Evolutionary conservation across 2,329 filamentous ascomycete species (phyloP).

Genomic region (Aureobasidium sp.): DNA sequence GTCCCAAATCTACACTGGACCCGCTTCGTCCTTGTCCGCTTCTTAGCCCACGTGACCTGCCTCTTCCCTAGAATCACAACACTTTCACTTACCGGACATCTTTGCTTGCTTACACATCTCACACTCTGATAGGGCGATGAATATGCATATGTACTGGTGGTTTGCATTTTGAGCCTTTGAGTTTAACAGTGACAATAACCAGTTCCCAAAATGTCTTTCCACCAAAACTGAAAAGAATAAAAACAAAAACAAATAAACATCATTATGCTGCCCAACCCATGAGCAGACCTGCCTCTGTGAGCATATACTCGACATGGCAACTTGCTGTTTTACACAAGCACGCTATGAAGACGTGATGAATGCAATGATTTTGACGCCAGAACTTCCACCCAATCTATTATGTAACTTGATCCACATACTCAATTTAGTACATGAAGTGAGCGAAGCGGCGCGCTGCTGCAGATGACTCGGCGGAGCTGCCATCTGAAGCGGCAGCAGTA

Average conservation of each 20-base stretch:
- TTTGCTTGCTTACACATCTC: too few species aligned
- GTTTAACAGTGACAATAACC: conserved; percentile 9
- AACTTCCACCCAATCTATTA: conserved; percentile 1
- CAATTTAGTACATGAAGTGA: conserved; percentile 3
- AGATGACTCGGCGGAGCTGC: background rate
- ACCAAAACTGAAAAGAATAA: background rate
- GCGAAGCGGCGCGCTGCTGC: conserved; percentile 10
- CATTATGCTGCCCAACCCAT: background rate
- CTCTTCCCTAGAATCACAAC: background rate
- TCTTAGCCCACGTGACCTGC: background rate
- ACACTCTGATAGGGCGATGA: too few species aligned
- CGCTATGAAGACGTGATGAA: background rate
- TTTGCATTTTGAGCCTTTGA: background rate
- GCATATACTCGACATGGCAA: background rate
- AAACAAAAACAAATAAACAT: conserved; percentile 2
- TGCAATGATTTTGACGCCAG: background rate
- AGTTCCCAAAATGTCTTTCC: background rate
- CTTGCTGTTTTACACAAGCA: background rate
- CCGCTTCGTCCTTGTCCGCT: too few species aligned
- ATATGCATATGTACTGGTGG: conserved; percentile 5
- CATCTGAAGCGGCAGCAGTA: background rate
- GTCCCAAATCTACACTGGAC: conserved; percentile 2
- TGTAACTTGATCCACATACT: background rate
- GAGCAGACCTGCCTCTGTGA: background rate
- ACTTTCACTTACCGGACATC: too few species aligned